Conservation (phyloP, 1,284 basidiomycete species). For the Melampsora larici-populina region DNA sequence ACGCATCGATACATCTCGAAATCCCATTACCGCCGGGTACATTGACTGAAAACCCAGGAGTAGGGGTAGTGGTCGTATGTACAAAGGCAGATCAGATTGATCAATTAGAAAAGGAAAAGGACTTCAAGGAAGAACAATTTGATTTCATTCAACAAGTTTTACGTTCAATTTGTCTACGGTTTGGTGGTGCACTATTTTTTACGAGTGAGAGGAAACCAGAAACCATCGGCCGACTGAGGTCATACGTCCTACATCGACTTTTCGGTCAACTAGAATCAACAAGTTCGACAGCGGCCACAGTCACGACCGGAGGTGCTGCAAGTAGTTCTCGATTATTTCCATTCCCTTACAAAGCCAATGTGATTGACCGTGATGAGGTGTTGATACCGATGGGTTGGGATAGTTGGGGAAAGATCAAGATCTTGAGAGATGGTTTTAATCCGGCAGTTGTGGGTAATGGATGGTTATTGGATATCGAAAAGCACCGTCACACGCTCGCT, state of each 20-base stretch:
- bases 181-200: constrained; percentile 91
- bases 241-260: constrained; percentile 79
- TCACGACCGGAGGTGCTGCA: constrained; percentile 14
- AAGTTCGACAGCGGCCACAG: constrained; percentile 53
- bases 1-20: constrained; percentile 16
- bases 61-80: constrained; percentile 84
- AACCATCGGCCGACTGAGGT: constrained; percentile 75
- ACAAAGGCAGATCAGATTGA: constrained; percentile 87
- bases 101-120: constrained; percentile 55
- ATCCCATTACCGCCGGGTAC: constrained; percentile 44
- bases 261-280: constrained; percentile 57
- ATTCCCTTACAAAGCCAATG: constrained; percentile 80
- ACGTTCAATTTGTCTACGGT: constrained; percentile 84
- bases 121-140: constrained; percentile 76
- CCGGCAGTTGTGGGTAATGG: constrained; percentile 73
- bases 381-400: constrained; percentile 95
- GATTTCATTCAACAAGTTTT: constrained; percentile 93
- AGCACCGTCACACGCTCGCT: constrained; percentile 15
- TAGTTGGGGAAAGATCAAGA: constrained; percentile 90
- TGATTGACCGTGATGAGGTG: constrained; percentile 84
- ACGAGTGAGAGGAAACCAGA: constrained; percentile 72
- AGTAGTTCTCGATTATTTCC: constrained; percentile 68
- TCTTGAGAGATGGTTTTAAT: constrained; percentile 87
- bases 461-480: constrained; percentile 63
- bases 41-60: constrained; percentile 61